Base-by-base conservation (phyloP, 2,329 filamentous ascomycete genomes). In the Gaeumannomyces sp. region DNA sequence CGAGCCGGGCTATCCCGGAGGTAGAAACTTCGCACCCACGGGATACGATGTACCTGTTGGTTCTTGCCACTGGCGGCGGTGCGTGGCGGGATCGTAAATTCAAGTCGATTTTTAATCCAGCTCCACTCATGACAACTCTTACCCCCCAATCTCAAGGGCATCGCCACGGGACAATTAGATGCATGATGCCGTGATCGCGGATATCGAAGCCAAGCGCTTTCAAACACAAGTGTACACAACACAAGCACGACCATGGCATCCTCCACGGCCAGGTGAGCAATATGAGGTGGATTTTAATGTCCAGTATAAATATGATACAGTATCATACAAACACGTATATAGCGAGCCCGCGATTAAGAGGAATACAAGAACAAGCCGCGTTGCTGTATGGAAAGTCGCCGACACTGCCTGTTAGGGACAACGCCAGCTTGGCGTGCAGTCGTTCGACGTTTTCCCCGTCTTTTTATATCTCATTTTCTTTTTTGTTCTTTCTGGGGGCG, bases 401-500 rank as follows among this genome's bases (percentile, higher is more conserved):
- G 16, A 50, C 6, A 8, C 7, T 22, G 16, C 38, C 38, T 13
- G 19, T 16, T 50, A 50, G 16, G 22, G 16, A 22, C 38, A 50
- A 22, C 38, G 38, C 16, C 38, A 6, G 38, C 16, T 7, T 6
- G 38, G 5, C 38, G 38, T 22, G 6, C 16, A 50, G 38, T 22
- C 38, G 38, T 19, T 50, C 19, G 38, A 6, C 38, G 6, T 50
- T 7, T 50, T 22, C 5, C 61, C 35, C 50, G 5, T 57, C n/a
- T 31, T 35, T 2, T 25, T 19, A 22, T 57, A 19, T n/a, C 56
- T 58, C 31, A 19, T 25, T 25, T 60, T 33, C 16, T 53, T 4
- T 58, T 60, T 63, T 65, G 57, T 65, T 68, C 67, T 62, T 62
- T 65, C 6, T 22, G 16, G 2, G 8, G 38, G 19, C 16, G 33